phyloP scores from a whole-genome alignment of 345 rosid genomes.

The Hypericum perforatum region DNA sequence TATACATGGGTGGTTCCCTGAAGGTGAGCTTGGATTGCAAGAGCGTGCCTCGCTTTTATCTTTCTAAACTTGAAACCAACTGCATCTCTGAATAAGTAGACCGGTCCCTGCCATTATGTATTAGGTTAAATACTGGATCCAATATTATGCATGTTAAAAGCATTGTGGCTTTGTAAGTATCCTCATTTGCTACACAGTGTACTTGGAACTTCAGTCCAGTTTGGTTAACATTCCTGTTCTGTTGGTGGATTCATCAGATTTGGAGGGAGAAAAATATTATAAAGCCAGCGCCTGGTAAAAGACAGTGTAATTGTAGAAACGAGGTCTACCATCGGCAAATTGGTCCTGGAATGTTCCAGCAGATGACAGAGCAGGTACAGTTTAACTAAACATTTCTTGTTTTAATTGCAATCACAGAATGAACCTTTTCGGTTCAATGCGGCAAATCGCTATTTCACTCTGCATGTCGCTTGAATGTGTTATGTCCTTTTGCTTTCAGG shows the following conservation, averaged over 20 bases:
- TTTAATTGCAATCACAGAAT: background rate
- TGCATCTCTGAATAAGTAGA: too few species aligned
- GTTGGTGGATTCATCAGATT: constrained; percentile 36
- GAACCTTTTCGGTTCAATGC: background rate
- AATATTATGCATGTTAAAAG: too few species aligned
- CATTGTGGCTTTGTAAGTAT: too few species aligned
- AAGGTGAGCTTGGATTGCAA: constrained; percentile 35
- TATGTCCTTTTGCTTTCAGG: constrained; percentile 34
- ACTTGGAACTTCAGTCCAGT: background rate
- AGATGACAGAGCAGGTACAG: constrained; percentile 90
- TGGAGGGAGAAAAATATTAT: constrained; percentile 96
- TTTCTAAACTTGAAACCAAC: too few species aligned
- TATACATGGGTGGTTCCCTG: constrained; percentile 94
- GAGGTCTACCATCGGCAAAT: constrained; percentile 96
- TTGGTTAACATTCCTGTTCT: constrained; percentile 4
- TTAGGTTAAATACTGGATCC: too few species aligned
- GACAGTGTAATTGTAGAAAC: constrained; percentile 93
- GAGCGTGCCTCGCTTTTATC: too few species aligned
- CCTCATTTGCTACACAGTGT: too few species aligned
- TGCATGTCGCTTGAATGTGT: background rate
- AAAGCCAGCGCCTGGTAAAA: constrained; percentile 92
- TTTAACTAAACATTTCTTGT: background rate
- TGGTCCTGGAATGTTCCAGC: constrained; percentile 99
- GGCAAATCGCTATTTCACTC: background rate
- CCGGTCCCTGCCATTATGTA: too few species aligned